Conservation (phyloP, 768 basidiomycete genomes). For the Amylocystis lapponica region DNA sequence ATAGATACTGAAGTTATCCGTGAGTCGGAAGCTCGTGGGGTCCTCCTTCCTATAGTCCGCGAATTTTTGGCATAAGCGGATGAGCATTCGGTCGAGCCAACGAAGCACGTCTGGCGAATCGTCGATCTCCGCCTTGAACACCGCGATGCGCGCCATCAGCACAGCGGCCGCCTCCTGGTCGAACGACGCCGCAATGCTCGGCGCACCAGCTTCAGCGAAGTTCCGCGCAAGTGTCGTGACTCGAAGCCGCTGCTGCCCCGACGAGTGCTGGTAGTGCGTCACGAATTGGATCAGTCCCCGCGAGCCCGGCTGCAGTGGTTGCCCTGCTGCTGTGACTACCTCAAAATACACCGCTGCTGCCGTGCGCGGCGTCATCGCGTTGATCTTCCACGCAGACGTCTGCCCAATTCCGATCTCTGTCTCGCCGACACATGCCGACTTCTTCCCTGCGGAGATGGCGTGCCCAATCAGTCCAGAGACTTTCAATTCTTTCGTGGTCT, state of each 20-base stretch:
- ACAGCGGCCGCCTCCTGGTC: slow-evolving; percentile 98
- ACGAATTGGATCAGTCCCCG: slow-evolving; percentile 97
- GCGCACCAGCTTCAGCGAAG: slow-evolving; percentile 96
- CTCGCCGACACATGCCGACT: slow-evolving; percentile 94
- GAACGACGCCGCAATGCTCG: slow-evolving; percentile 87
- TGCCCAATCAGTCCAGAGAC: slow-evolving; percentile 98
- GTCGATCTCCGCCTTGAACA: slow-evolving; percentile 99
- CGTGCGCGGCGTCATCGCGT: slow-evolving; percentile 81
- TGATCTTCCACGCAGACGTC: slow-evolving; percentile 98
- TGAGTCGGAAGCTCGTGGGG: slow-evolving; percentile 85
- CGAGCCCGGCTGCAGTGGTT: slow-evolving; percentile 82
- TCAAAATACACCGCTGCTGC: slow-evolving; percentile 95
- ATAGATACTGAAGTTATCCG: slow-evolving; percentile 97
- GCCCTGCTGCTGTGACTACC: slow-evolving; percentile 95
- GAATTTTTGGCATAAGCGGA: slow-evolving; percentile 97
- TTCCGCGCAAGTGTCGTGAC: slow-evolving; percentile 98
- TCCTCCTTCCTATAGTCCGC: slow-evolving; percentile 99
- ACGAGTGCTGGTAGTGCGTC: slow-evolving; percentile 96
- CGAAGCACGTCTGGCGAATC: slow-evolving; percentile 94
- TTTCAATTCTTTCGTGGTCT: slow-evolving; percentile 99
- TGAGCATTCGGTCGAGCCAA: slow-evolving; percentile 98
- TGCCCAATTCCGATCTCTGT: slow-evolving; percentile 99
- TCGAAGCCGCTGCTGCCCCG: slow-evolving; percentile 89
- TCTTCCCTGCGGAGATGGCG: slow-evolving; percentile 95
- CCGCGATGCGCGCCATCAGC: slow-evolving; percentile 96